Conservation (phyloP, 139 green algal species). For the Eudorina sp. region DNA sequence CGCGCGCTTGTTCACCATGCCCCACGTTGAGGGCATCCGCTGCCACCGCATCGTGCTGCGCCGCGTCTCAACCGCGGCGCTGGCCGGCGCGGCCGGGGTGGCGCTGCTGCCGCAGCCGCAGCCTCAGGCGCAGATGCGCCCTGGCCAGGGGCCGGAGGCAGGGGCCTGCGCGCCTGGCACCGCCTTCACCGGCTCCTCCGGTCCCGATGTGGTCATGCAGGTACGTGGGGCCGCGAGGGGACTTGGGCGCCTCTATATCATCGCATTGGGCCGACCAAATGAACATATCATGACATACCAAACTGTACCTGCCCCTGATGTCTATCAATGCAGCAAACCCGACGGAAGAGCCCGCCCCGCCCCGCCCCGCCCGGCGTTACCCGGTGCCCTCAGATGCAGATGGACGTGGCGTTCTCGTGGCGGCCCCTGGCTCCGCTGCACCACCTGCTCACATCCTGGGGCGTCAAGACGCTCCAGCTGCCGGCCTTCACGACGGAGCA, state of each 20-base stretch:
- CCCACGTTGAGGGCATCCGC: slow-evolving; percentile 30
- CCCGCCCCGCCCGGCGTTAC: not conserved
- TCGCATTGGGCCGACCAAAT: no score
- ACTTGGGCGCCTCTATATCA: no score
- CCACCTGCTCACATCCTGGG: slow-evolving; percentile 12
- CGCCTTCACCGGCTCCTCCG: not conserved
- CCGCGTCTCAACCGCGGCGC: not conserved
- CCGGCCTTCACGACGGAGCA: slow-evolving; percentile 6
- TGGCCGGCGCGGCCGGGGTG: not conserved
- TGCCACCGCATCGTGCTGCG: slow-evolving; percentile 39
- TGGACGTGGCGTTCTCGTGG: slow-evolving; percentile 36
- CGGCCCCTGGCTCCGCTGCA: slow-evolving; percentile 19
- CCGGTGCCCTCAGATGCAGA: slow-evolving; percentile 14
- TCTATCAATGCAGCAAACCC: not conserved
- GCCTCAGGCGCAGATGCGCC: not conserved
- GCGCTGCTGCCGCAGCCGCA: not conserved
- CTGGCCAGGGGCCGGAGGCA: not conserved
- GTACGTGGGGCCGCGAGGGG: no score
- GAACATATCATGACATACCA: no score
- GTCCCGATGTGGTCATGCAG: no score
- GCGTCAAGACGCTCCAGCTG: not conserved
- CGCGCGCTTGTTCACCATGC: not conserved
- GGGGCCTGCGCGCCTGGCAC: no score
- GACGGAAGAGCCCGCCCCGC: not conserved
- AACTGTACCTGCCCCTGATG: no score